These are phyloP conservation scores for Hemileccinum impolitum DNA, from an alignment of 768 basidiomycete genomes.

Conservation along the genomic window DNA sequence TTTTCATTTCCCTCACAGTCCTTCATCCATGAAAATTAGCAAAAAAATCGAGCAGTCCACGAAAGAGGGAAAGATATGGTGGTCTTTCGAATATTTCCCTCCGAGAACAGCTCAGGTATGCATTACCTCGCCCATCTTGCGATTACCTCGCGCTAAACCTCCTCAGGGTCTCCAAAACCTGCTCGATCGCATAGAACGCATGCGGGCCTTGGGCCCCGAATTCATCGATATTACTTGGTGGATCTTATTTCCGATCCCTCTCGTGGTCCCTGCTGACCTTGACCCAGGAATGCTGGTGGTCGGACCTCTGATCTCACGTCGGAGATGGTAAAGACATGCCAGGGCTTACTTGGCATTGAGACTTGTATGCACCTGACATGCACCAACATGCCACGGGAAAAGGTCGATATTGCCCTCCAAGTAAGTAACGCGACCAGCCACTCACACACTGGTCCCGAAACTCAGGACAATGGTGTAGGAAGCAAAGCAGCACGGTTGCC, in stretches of 20 bases:
- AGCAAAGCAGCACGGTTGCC: constrained; percentile 84
- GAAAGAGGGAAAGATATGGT: constrained; percentile 88
- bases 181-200: constrained; percentile 96
- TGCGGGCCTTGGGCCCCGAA: constrained; percentile 92
- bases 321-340: constrained; percentile 92
- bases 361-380: constrained; percentile 99
- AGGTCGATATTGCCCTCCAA: constrained; percentile 85
- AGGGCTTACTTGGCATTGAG: constrained; percentile 88
- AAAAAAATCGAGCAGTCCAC: constrained; percentile 86
- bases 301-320: constrained; percentile 92
- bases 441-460: neutral
- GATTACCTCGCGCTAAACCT: neutral
- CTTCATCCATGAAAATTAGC: constrained; percentile 81
- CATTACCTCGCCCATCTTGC: constrained; percentile 2
- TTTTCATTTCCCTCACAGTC: constrained; percentile 14
- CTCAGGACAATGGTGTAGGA: constrained; percentile 49
- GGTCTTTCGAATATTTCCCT: constrained; percentile 99
- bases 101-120: constrained; percentile 89
- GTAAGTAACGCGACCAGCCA: constrained; percentile 45
- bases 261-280: constrained; percentile 1
- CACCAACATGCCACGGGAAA: constrained; percentile 96
- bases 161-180: constrained; percentile 72
- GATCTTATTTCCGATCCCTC: constrained; percentile 14
- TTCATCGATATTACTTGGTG: constrained; percentile 98
- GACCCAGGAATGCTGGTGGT: constrained; percentile 88